Evolutionary conservation across 345 rosid genomes (phyloP), one percentile per base, ranked within the genome.

Genomic region (Eucalyptus pauciflora): DNA sequence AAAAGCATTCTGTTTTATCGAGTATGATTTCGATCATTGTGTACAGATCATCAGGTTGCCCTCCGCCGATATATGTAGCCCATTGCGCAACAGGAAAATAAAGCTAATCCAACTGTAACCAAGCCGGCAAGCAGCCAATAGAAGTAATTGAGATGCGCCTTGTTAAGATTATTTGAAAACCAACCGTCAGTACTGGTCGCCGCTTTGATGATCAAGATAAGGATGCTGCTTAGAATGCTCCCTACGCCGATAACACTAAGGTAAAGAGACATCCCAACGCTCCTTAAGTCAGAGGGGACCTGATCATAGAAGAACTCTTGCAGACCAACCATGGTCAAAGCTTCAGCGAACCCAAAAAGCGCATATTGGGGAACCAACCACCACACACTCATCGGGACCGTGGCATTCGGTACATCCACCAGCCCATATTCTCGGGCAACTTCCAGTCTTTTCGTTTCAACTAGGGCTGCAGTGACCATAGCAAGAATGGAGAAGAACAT

Each of bases 251-350:
- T 22, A 17, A 92, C 86, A 56, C 93, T 92, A 81, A 89, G 43
- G 87, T 89, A 92, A 37, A 92, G 89, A 14, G 92, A 88, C 25
- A 90, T 88, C n/a, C 93, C 93, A 6, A 90, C 7, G 13, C 93
- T 90, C 76, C 89, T 90, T 45, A 90, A 64, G 8, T 92, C 93
- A 33, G 85, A 85, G 4, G 92, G 93, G 43, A 92, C 91, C 81
- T 92, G 92, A 89, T 89, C 91, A 37, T 90, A 92, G 87, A 92
- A 90, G 79, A 92, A 92, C 81, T 92, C 93, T 62, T 92, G 93
- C 7, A 92, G 88, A 41, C 93, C 92, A 86, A 92, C 92, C 90
- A 92, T 90, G 20, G 90, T 87, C 64, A 92, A 90, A 48, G 86
- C 92, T 50, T 92, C 88, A 8, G 93, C 91, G 3, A 88, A 22